Conservation (phyloP, 163 green algal genomes). For the Picocystis sp. region DNA sequence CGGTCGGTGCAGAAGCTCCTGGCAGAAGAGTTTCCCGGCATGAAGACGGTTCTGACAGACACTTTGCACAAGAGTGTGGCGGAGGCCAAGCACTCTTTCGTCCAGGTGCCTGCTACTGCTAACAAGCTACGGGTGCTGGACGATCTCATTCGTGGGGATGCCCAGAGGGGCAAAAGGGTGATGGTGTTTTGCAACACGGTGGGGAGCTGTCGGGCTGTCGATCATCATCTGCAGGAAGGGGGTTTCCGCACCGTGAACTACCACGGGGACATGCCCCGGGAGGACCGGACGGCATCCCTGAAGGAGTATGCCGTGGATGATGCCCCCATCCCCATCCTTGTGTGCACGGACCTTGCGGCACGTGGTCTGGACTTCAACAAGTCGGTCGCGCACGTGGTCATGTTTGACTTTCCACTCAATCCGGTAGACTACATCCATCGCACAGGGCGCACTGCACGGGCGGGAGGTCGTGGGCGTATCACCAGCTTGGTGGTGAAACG, state of each 20-base stretch:
- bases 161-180: conserved; percentile 19
- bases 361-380: conserved; percentile 38
- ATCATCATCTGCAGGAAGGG: conserved; percentile 54
- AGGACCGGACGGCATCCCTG: conserved; percentile 51
- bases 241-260: conserved; percentile 49
- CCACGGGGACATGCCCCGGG: conserved; percentile 68
- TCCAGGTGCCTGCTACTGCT: conserved; percentile 27
- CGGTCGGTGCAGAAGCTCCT: conserved; percentile 18
- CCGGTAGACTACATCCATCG: conserved; percentile 88
- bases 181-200: conserved; percentile 97
- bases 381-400: conserved; percentile 85
- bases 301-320: conserved; percentile 22
- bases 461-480: conserved; percentile 38
- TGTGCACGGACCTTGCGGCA: conserved; percentile 88
- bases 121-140: conserved; percentile 42
- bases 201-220: conserved; percentile 61
- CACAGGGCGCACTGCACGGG: conserved; percentile 64
- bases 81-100: conserved; percentile 57
- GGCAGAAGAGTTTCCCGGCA: conserved; percentile 40
- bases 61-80: conserved; percentile 58
- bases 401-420: conserved; percentile 92
- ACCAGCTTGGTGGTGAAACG: conserved; percentile 62
- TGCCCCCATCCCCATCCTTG: conserved; percentile 42
- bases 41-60: conserved; percentile 43
- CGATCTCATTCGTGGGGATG: conserved; percentile 21